phyloP scores from a whole-genome alignment of 2,329 filamentous ascomycete species.

The Aspergillus chevalieri region DNA sequence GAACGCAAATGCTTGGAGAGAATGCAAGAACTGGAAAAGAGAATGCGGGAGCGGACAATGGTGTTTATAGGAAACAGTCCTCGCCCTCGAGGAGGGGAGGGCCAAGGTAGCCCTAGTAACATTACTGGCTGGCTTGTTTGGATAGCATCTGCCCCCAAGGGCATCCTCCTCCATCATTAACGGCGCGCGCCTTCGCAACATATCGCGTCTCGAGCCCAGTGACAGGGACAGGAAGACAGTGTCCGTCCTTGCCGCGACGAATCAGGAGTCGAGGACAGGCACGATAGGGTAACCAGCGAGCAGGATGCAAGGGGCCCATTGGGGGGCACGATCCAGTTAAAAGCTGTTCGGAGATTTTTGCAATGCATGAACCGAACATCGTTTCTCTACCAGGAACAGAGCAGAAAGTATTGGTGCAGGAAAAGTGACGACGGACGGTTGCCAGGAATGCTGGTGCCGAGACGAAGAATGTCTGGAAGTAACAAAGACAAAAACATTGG shows the following conservation, averaged over 20 bases:
- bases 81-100: conserved; percentile 21
- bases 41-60: conserved; percentile 39
- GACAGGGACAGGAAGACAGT: conserved; percentile 22
- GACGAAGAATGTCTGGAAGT: conserved; percentile 25
- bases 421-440: conserved; percentile 24
- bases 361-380: conserved; percentile 16
- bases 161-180: conserved; percentile 26
- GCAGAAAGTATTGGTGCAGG: conserved; percentile 12
- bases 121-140: conserved; percentile 31
- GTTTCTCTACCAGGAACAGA: conserved; percentile 17
- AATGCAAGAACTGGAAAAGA: conserved; percentile 40
- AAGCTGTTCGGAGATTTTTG: conserved; percentile 31
- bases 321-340: conserved; percentile 31
- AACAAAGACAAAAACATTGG: conserved; percentile 21
- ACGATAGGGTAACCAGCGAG: conserved; percentile 24
- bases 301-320: conserved; percentile 30
- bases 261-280: conserved; percentile 32
- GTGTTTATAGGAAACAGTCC: conserved; percentile 37
- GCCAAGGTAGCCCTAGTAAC: conserved; percentile 25
- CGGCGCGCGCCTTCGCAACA: conserved; percentile 23
- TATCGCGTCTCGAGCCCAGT: conserved; percentile 27
- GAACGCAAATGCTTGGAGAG: conserved; percentile 35
- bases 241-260: conserved; percentile 31
- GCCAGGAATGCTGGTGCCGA: conserved; percentile 26
- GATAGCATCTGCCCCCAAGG: conserved; percentile 28